A percentile compares a stretch with the other conserved stretches of the same genome.
phyloP scores from a whole-genome alignment of 179 eudicot genomes.

The Silene coronaria region DNA sequence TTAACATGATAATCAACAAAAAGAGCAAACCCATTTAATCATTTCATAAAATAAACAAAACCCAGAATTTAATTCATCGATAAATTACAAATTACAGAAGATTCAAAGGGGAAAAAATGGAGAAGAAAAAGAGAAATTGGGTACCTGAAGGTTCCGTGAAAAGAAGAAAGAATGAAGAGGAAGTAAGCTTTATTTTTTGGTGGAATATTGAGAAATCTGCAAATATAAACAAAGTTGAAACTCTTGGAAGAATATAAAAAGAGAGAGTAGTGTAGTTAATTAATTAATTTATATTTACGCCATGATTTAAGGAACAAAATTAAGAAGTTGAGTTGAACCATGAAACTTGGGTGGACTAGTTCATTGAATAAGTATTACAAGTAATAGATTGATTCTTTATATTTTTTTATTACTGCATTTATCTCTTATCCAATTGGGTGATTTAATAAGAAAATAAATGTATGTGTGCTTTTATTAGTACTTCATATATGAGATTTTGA shows the following conservation, averaged over 20 bases:
- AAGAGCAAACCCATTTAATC: not conserved
- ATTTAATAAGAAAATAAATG: no score
- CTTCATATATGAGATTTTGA: no score
- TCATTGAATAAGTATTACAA: constrained; percentile 2
- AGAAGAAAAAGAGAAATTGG: not conserved
- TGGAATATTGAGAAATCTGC: not conserved
- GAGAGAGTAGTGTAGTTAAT: no score
- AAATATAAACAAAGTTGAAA: not conserved
- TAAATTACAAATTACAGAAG: not conserved
- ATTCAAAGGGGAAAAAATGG: not conserved
- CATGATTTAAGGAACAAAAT: not conserved
- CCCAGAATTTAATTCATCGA: not conserved
- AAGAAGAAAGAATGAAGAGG: not conserved
- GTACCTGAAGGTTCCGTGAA: constrained; percentile 13
- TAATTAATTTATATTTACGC: not conserved
- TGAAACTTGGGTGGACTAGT: constrained; percentile 1
- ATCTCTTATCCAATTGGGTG: not conserved
- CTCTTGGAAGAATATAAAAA: not conserved
- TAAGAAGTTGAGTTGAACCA: constrained; percentile 19
- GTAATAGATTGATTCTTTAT: not conserved
- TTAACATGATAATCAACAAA: not conserved
- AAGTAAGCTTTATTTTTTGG: not conserved
- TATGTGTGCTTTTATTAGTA: no score
- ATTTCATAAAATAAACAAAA: not conserved
- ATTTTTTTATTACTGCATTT: not conserved